phyloP scores from a whole-genome alignment of 2,329 filamentous ascomycete species.

The Alternaria rosae region DNA sequence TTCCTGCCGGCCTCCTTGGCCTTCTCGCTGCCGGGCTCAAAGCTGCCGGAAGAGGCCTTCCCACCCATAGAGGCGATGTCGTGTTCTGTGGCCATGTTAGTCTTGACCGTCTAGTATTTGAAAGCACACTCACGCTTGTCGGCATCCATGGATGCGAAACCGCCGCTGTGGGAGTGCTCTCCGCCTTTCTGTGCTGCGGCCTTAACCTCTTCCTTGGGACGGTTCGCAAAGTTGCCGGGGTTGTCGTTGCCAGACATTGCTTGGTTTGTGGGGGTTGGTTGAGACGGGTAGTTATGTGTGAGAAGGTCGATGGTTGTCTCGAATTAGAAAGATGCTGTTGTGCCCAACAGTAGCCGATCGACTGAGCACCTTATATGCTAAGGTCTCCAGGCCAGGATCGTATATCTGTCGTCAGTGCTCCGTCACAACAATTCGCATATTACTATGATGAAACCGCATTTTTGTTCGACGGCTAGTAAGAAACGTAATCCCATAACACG shows the following conservation, averaged over 20 bases:
- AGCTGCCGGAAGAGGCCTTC: slow-evolving; percentile 62
- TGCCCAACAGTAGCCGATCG: background rate
- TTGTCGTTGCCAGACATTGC: slow-evolving; percentile 52
- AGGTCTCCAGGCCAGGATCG: background rate
- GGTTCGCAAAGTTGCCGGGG: slow-evolving; percentile 61
- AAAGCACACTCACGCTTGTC: slow-evolving; percentile 39
- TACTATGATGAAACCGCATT: background rate
- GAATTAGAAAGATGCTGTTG: background rate
- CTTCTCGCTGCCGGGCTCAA: slow-evolving; percentile 61
- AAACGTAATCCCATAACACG: background rate
- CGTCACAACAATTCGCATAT: background rate
- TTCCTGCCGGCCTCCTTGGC: slow-evolving; percentile 64
- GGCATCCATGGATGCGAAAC: slow-evolving; percentile 49
- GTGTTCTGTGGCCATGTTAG: slow-evolving; percentile 45
- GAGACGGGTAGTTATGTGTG: background rate
- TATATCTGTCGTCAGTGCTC: background rate
- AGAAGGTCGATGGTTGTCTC: background rate
- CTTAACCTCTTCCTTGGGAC: slow-evolving; percentile 56
- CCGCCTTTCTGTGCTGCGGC: slow-evolving; percentile 56
- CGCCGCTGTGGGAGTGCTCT: slow-evolving; percentile 45
- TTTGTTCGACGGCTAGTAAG: background rate
- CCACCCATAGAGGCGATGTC: slow-evolving; percentile 65
- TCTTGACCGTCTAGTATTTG: background rate
- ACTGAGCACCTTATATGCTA: background rate
- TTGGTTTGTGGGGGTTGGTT: background rate